A percentile compares a stretch with the other conserved stretches of the same genome.
phyloP scores from a whole-genome alignment of 495 filamentous ascomycete genomes.

The Tricharina praecox region DNA sequence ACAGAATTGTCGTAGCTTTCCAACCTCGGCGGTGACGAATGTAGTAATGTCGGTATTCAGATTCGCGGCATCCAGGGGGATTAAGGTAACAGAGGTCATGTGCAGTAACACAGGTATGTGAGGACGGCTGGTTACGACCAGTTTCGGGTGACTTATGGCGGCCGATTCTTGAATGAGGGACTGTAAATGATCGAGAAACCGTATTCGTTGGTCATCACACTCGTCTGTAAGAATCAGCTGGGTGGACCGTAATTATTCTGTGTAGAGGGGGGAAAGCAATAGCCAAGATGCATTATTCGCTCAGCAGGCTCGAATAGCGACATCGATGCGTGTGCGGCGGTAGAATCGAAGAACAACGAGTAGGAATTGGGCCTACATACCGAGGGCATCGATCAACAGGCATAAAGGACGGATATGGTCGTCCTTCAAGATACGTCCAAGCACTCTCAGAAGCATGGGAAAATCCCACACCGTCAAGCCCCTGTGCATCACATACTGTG shows the following conservation, averaged over 20 bases:
- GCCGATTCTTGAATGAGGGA: background rate
- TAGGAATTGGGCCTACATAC: background rate
- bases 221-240: constrained; percentile 2
- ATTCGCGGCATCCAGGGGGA: background rate
- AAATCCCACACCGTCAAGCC: constrained; percentile 3
- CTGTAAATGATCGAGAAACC: background rate
- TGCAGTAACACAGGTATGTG: background rate
- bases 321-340: too few species aligned
- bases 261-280: background rate
- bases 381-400: constrained; percentile 12
- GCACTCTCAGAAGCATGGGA: constrained; percentile 3
- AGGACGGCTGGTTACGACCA: constrained; percentile 1
- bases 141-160: background rate
- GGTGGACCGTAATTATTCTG: background rate
- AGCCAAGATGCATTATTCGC: too few species aligned
- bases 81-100: background rate
- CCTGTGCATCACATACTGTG: background rate
- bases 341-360: background rate
- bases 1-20: background rate
- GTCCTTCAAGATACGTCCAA: constrained; percentile 4
- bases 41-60: background rate
- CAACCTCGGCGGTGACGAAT: background rate
- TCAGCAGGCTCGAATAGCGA: too few species aligned
- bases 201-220: constrained; percentile 6
- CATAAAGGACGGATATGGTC: background rate